These are phyloP conservation scores for Carpinus fangiana DNA, from an alignment of 306 rosid genomes.

Conservation along the genomic window DNA sequence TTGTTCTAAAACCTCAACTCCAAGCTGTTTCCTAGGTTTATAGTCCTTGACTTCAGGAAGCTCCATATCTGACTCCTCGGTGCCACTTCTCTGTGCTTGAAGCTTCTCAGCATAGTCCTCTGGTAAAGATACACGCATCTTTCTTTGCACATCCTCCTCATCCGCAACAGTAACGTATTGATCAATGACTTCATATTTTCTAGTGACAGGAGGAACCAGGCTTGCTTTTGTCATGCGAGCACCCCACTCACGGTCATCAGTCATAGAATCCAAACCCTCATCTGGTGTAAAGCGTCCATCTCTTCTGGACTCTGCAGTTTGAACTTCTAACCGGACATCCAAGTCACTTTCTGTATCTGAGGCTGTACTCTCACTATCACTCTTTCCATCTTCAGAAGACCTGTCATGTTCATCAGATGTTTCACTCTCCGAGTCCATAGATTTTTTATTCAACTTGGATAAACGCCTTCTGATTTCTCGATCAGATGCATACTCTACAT, in stretches of 20 bases:
- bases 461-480: conserved; percentile 82
- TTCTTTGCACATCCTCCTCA: conserved; percentile 87
- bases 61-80: conserved; percentile 96
- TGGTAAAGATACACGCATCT: conserved; percentile 93
- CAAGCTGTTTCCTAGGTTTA: conserved; percentile 94
- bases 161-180: conserved; percentile 79
- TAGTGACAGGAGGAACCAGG: conserved; percentile 97
- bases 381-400: conserved; percentile 78
- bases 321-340: conserved; percentile 52
- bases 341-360: conserved; percentile 71
- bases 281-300: conserved; percentile 52
- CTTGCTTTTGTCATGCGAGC: conserved; percentile 99
- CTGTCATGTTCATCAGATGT: conserved; percentile 80
- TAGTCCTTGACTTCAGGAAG: conserved; percentile 97
- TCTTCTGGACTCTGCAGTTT: conserved; percentile 49
- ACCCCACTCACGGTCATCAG: conserved; percentile 98
- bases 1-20: conserved; percentile 88
- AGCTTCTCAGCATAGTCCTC: conserved; percentile 94
- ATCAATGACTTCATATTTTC: conserved; percentile 92
- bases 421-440: conserved; percentile 81
- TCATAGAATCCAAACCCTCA: conserved; percentile 53
- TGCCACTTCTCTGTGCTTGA: conserved; percentile 85
- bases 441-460: conserved; percentile 73
- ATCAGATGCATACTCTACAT: conserved; percentile 77
- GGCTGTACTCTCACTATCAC: conserved; percentile 64